A percentile compares a stretch with the other conserved stretches of the same genome.
Evolutionary conservation across 2,329 filamentous ascomycete species (phyloP).

Genomic region (Cercospora nicotianae): DNA sequence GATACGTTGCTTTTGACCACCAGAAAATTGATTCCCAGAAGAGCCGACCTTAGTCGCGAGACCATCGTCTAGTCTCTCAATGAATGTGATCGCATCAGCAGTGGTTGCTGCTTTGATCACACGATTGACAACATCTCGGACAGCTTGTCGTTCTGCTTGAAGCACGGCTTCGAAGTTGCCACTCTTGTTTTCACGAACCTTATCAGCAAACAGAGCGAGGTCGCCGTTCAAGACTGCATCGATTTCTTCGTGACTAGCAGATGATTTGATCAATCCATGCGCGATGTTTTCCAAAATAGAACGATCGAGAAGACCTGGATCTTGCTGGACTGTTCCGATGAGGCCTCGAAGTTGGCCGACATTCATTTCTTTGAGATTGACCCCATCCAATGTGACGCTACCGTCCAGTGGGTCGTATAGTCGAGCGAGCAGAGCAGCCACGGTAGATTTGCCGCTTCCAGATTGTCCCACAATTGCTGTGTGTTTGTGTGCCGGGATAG

Average conservation of each 20-base stretch:
- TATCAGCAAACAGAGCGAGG: background rate
- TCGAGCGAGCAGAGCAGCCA: background rate
- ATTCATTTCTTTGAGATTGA: background rate
- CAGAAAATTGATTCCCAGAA: background rate
- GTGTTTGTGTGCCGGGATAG: background rate
- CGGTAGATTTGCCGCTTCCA: background rate
- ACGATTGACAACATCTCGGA: background rate
- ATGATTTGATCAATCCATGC: background rate
- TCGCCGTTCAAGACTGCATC: background rate
- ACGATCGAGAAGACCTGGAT: background rate
- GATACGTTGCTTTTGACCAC: background rate
- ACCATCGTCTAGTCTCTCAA: background rate
- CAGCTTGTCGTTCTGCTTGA: background rate
- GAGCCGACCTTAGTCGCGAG: background rate
- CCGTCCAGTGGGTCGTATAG: background rate
- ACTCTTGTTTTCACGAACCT: background rate
- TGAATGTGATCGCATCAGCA: background rate
- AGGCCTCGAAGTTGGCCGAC: background rate
- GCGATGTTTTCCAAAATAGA: background rate
- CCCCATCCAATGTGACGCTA: background rate
- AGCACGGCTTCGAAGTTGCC: background rate
- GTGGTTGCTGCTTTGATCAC: background rate
- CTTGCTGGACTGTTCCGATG: background rate
- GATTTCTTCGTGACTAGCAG: background rate
- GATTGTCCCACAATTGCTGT: background rate